Evolutionary conservation across 2,329 filamentous ascomycete genomes (phyloP).

Genomic region (Biscogniauxia sp.): DNA sequence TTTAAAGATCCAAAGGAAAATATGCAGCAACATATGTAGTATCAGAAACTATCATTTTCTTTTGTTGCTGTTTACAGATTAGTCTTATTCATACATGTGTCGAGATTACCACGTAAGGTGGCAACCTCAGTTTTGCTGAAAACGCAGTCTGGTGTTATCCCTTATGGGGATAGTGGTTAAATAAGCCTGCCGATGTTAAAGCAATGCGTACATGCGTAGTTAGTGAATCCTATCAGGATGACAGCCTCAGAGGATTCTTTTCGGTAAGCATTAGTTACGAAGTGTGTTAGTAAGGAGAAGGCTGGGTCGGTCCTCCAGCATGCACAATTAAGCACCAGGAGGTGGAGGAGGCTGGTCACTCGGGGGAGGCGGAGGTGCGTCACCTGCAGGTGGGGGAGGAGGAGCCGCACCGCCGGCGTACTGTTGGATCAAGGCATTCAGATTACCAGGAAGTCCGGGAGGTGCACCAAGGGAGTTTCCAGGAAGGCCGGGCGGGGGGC

Average conservation of each 20-base stretch:
- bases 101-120: constrained; percentile 2
- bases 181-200: constrained; percentile 1
- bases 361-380: constrained; percentile 59
- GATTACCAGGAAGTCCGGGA: constrained; percentile 53
- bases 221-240: constrained; percentile 11
- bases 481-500: constrained; percentile 44
- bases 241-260: constrained; percentile 7
- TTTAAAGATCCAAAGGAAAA: background rate
- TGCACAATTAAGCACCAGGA: constrained; percentile 43
- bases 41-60: background rate
- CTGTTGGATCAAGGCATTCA: constrained; percentile 66
- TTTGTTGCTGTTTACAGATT: constrained; percentile 17
- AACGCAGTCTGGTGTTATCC: background rate
- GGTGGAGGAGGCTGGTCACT: constrained; percentile 62
- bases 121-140: background rate
- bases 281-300: constrained; percentile 25
- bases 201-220: constrained; percentile 9
- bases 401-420: constrained; percentile 52
- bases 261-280: background rate
- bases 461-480: constrained; percentile 51
- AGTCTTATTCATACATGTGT: constrained; percentile 20
- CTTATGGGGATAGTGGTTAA: background rate
- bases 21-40: background rate
- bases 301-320: constrained; percentile 10
- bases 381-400: constrained; percentile 59